phyloP scores from a whole-genome alignment of 768 basidiomycete species.

The Lentinula boryana region DNA sequence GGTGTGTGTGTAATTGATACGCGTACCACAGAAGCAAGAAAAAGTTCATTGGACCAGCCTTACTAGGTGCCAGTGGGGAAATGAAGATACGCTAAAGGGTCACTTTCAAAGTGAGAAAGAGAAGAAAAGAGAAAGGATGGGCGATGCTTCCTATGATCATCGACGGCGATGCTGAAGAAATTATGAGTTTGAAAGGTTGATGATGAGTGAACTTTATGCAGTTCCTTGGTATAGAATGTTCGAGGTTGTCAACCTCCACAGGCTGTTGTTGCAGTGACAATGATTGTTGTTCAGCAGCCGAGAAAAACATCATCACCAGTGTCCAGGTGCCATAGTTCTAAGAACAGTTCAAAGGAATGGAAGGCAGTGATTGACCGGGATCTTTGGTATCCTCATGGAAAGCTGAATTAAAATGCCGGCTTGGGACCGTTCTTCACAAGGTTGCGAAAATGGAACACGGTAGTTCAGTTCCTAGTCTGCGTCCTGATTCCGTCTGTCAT shows the following conservation, averaged over 20 bases:
- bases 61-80: background rate
- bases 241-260: background rate
- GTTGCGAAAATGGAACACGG: background rate
- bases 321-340: background rate
- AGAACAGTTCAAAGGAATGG: background rate
- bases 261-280: background rate
- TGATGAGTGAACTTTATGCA: background rate
- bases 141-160: conserved; percentile 3
- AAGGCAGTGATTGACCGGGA: background rate
- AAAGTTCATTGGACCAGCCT: conserved; percentile 2
- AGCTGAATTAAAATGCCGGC: background rate
- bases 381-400: background rate
- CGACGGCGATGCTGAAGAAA: background rate
- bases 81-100: background rate
- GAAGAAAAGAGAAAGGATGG: background rate
- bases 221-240: background rate
- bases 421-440: background rate
- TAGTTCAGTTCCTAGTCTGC: too few relatives aligned
- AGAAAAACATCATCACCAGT: background rate
- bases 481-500: too few relatives aligned
- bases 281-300: background rate
- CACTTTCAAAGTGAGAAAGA: conserved; percentile 3
- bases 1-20: too few relatives aligned
- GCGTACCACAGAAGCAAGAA: background rate
- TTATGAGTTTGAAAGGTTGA: background rate